Evolutionary conservation across 2,329 filamentous ascomycete genomes (phyloP), one percentile per base, ranked within the genome.

Genomic region (Hypoxylon sp.): DNA sequence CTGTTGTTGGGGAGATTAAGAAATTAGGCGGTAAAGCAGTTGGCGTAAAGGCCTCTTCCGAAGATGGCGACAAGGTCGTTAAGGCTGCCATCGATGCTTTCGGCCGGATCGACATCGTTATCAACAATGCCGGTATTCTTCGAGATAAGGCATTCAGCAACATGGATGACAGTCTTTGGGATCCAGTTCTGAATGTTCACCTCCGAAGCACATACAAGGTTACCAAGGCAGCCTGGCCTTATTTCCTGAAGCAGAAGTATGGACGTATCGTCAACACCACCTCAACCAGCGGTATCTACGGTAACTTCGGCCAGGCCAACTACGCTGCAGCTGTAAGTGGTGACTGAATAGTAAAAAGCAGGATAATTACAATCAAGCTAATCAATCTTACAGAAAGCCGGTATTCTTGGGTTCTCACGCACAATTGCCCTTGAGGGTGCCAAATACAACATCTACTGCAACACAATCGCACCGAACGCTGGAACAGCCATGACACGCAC

Each of bases 261-360:
- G 96, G 96, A 73, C 93, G 96, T 76, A 90, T 99, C 68, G 87
- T 99, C 78, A 99, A 99, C 87, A 99, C 96, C 52, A 96, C 96
- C 44, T 97, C 93, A 37, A 98, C 96, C 53, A 97, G 92, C 75
- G 96, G 96, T 82, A 97, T 99, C 81, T 99, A 99, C 80, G 96
- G 96, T 75, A 99, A 98, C 88, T 99, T 99, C 80, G 96, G 96
- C 70, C 96, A 99, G 83, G 93, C 95, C 77, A 99, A 99, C 87
- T 99, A 99, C 81, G 88, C 96, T 69, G 93, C 95, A 65, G 93
- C 93, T 64, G 90, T 92, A 87, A 84, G 90, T 86, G 1, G 52
- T 42, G 1, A 35, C 10, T 11, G 5, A 31, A 52, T 58, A 72
- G 53, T 67, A 17, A 6, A 17, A 19, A 11, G 27, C 13, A 17